Base-by-base conservation (phyloP, 345 rosid genomes). In the Eucalyptus urophylla region DNA sequence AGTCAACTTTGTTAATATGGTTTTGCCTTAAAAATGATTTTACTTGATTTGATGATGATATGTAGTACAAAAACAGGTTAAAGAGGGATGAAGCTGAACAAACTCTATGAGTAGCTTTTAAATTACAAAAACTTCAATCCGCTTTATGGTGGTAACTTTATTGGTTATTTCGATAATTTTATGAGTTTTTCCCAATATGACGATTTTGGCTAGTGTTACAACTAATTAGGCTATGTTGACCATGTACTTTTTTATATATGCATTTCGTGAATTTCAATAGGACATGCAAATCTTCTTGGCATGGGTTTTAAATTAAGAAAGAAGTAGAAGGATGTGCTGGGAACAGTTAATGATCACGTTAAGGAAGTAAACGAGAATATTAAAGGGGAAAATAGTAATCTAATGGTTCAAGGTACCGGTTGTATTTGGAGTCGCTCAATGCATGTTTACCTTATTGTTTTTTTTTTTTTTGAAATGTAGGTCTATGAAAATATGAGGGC, bases 341-440 rank as follows among this genome's bases (percentile, higher is more conserved):
- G 21, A 65, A 29, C 37, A 29, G 3, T 62, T 62, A 62, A 62
- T 65, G 37, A n/a, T 15, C 10, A 65, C 2, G 4, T 14, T 1
- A n/a, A n/a, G 5, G 6, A n/a, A 65, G 76, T 65, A 14, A n/a
- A 65, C 16, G 1, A 65, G 19, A 14, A 14, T 4, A n/a, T 65
- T 14, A 65, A n/a, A 65, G 72, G 31, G 37, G 5, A n/a, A n/a
- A n/a, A 4, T 15, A 17, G 76, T n/a, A 65, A 65, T 65, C 17
- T 65, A 65, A 65, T 14, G 37, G 76, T 65, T 65, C 5, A 7
- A n/a, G 37, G n/a, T 14, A 14, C 16, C 0, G 0, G 0, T 14
- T n/a, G 37, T 65, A 7, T n/a, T 65, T 0, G 37, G 19, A 65
- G 37, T n/a, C 9, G 2, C 37, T 65, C 37, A 4, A 65, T 29